These are phyloP conservation scores for Mycena leptocephala DNA, from an alignment of 768 basidiomycete genomes.

Conservation along the genomic window DNA sequence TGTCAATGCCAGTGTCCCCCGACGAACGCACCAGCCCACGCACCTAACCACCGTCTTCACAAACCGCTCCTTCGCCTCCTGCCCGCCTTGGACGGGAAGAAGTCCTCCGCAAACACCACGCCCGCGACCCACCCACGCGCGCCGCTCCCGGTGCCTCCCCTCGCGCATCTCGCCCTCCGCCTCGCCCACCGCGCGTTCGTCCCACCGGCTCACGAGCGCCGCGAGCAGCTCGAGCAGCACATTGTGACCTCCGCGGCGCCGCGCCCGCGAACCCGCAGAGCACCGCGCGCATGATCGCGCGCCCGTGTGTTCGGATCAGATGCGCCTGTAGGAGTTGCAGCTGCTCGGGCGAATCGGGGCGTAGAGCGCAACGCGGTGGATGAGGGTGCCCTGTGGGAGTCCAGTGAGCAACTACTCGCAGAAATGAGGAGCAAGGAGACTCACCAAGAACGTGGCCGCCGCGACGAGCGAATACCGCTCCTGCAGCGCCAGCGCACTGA, in stretches of 20 bases:
- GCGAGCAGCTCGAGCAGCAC: constrained; percentile 88
- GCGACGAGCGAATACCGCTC: constrained; percentile 91
- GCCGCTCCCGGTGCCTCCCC: constrained; percentile 46
- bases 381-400: constrained; percentile 68
- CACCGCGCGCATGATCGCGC: constrained; percentile 78
- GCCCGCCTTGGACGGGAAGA: constrained; percentile 80
- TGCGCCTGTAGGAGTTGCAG: constrained; percentile 60
- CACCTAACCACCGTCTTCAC: constrained; percentile 81
- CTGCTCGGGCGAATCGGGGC: constrained; percentile 73
- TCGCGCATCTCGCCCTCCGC: constrained; percentile 37
- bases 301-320: constrained; percentile 71
- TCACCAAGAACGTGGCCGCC: constrained; percentile 87
- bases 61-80: constrained; percentile 86
- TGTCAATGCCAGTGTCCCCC: background rate
- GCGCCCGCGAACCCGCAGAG: constrained; percentile 88
- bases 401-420: background rate
- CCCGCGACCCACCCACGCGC: constrained; percentile 80
- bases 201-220: constrained; percentile 72
- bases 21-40: constrained; percentile 31
- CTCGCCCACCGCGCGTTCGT: constrained; percentile 60
- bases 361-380: constrained; percentile 76
- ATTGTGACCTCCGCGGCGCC: constrained; percentile 91
- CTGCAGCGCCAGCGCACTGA: constrained; percentile 78
- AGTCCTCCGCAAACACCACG: constrained; percentile 83
- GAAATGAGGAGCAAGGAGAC: constrained; percentile 42